phyloP scores from a whole-genome alignment of 2,329 filamentous ascomycete species.

The Esteya vermicola region DNA sequence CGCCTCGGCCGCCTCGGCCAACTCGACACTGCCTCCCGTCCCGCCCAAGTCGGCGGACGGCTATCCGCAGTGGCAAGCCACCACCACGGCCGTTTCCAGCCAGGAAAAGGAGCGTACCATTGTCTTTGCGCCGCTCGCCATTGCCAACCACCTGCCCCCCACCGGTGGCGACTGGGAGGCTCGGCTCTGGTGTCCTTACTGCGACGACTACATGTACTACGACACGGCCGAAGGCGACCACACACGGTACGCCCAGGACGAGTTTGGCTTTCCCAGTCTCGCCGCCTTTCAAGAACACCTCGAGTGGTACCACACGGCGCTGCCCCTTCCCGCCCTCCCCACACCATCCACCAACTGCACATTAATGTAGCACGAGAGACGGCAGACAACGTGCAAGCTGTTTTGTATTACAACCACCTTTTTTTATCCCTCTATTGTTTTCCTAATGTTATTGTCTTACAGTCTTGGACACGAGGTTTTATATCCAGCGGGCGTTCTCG shows the following conservation, averaged over 20 bases:
- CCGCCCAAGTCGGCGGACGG: slow-evolving; percentile 4
- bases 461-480: too few relatives aligned
- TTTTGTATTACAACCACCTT: background rate
- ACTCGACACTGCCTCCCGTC: slow-evolving; percentile 7
- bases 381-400: background rate
- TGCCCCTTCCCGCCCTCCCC: slow-evolving; percentile 22
- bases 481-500: too few relatives aligned
- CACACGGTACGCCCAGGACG: slow-evolving; percentile 30
- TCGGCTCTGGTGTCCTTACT: slow-evolving; percentile 38
- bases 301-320: slow-evolving; percentile 38
- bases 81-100: slow-evolving; percentile 24
- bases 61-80: slow-evolving; percentile 37
- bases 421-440: too few relatives aligned
- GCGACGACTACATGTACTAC: slow-evolving; percentile 36
- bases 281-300: slow-evolving; percentile 37
- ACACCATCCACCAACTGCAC: slow-evolving; percentile 24
- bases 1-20: background rate
- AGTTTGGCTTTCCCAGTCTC: slow-evolving; percentile 32
- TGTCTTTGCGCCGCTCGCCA: slow-evolving; percentile 41
- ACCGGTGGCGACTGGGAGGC: slow-evolving; percentile 35
- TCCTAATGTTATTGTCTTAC: too few relatives aligned
- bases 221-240: slow-evolving; percentile 38
- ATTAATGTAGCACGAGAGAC: slow-evolving; percentile 7
- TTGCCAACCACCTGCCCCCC: slow-evolving; percentile 42
- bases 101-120: slow-evolving; percentile 30